These are phyloP conservation scores for Aristolochia contorta DNA, from an alignment of 164 flowering plant genomes.

Conservation along the genomic window DNA sequence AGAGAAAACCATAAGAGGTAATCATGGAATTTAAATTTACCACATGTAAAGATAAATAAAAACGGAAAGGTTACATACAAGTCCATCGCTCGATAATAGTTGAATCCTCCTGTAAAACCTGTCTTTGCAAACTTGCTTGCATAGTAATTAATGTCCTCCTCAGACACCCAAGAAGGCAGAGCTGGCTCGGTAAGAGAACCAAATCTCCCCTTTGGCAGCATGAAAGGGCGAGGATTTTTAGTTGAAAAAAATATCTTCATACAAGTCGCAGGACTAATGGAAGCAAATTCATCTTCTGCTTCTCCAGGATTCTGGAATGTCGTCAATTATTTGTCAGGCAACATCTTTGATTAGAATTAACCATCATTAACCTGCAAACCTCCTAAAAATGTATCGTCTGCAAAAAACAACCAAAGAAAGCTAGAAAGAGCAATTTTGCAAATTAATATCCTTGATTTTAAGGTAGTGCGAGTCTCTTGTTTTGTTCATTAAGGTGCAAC, in stretches of 20 bases:
- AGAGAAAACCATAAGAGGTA: too few species aligned
- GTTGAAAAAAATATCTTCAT: slow-evolving; percentile 36
- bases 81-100: slow-evolving; percentile 47
- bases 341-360: too few species aligned
- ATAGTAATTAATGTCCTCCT: slow-evolving; percentile 37
- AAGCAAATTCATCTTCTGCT: slow-evolving; percentile 44
- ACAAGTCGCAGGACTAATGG: slow-evolving; percentile 27
- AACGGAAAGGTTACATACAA: slow-evolving; percentile 20
- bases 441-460: too few species aligned
- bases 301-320: slow-evolving; percentile 37
- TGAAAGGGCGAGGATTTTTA: slow-evolving; percentile 13
- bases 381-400: too few species aligned
- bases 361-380: too few species aligned
- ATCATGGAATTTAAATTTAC: background rate
- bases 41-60: background rate
- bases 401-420: too few species aligned
- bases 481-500: too few species aligned
- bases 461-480: too few species aligned
- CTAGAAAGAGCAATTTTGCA: too few species aligned
- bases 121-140: slow-evolving; percentile 39
- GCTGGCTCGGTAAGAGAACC: slow-evolving; percentile 23
- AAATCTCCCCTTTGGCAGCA: slow-evolving; percentile 40
- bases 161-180: slow-evolving; percentile 44
- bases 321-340: too few species aligned
- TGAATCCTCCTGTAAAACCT: slow-evolving; percentile 45